Conservation (phyloP, 2,329 filamentous ascomycete genomes). For the Paraphoma sp. region DNA sequence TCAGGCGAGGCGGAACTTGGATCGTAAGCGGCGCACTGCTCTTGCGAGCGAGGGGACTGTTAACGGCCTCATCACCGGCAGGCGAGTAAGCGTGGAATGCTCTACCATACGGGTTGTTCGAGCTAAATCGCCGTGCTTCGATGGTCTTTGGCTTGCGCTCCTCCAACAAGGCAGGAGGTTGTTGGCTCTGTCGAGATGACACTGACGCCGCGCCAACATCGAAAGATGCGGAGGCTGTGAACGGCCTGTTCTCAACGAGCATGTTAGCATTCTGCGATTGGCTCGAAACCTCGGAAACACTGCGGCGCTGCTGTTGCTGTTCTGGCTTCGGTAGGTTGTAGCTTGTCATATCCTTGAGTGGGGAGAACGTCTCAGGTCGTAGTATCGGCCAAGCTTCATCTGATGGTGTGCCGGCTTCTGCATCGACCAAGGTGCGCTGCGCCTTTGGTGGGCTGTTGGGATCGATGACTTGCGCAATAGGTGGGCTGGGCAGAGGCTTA, state of each 20-base stretch:
- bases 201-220: not conserved
- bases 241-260: not conserved
- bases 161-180: not conserved
- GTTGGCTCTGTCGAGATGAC: not conserved
- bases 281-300: slow-evolving; percentile 6
- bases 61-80: slow-evolving; percentile 4
- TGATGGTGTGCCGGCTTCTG: slow-evolving; percentile 40
- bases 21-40: slow-evolving; percentile 1
- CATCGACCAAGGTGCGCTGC: slow-evolving; percentile 49
- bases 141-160: not conserved
- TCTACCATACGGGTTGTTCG: slow-evolving; percentile 7
- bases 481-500: slow-evolving; percentile 51
- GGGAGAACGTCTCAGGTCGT: slow-evolving; percentile 26
- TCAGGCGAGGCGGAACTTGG: slow-evolving; percentile 17
- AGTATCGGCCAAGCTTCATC: slow-evolving; percentile 37
- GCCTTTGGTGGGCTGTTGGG: slow-evolving; percentile 44
- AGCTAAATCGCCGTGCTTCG: not conserved
- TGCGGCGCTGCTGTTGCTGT: slow-evolving; percentile 7
- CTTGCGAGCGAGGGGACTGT: slow-evolving; percentile 11
- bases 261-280: slow-evolving; percentile 1
- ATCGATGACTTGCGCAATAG: slow-evolving; percentile 40
- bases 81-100: slow-evolving; percentile 20
- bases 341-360: not conserved
- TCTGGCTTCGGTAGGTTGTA: not conserved
- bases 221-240: not conserved